Base-by-base conservation (phyloP, 1,284 basidiomycete genomes). In the Exsudoporus floridanus region DNA sequence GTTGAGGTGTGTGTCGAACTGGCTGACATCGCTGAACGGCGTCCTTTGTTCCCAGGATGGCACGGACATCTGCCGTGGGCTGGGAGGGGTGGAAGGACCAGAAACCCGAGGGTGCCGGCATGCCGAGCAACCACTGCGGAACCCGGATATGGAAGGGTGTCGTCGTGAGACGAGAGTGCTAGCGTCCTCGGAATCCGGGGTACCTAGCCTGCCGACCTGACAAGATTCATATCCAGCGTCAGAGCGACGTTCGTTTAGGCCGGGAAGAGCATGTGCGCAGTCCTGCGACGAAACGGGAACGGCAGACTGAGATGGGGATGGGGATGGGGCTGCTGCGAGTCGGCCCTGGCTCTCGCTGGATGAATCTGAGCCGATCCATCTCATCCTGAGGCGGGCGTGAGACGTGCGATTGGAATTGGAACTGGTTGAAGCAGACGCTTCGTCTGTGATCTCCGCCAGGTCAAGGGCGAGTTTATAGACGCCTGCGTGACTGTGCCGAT, bases 111-210 rank as follows among this genome's bases (percentile, higher is more conserved):
- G 54, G 19, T 61, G 66, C 44, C 58, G 56, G 54, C 64, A 65
- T 10, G 66, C 62, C 6, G 53, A 45, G 49, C 64, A 65, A 45
- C 64, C 64, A 53, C 64, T 69, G 7, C 66, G 64, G 56, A 69
- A 65, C 49, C 46, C 58, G 19, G 51, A 49, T 21, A 35, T 23
- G 5, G 56, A 54, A 38, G 46, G 52, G 28, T 28, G 41, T 46
- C 50, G 55, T 36, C 25, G 39, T 9, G 51, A 43, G 28, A 21
- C 41, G 27, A 48, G 21, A 16, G 19, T 21, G 4, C 47, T n/a
- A 35, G 40, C 34, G 23, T 62, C 55, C 64, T 64, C 62, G 50
- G 60, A 50, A 44, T 52, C 53, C 53, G 50, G 50, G 23, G 45
- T 50, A 23, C 36, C 40, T 41, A 41, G n/a, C 34, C 41, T 47